Base-by-base conservation (phyloP, 2,329 filamentous ascomycete genomes). In the Fusarium napiforme region DNA sequence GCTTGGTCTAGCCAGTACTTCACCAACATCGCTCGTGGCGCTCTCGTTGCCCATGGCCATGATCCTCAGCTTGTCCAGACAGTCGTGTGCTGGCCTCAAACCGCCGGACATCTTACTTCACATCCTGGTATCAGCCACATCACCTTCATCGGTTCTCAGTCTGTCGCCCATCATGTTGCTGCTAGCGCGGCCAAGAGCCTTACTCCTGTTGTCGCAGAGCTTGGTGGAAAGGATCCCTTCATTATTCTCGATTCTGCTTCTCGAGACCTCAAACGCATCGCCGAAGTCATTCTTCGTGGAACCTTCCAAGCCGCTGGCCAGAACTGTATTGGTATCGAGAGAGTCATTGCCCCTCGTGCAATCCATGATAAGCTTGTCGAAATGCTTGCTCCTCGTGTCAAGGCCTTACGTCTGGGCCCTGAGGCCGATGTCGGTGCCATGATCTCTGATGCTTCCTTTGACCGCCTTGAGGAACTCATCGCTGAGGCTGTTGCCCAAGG, bases 311-410 rank as follows among this genome's bases (percentile, higher is more conserved):
- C 95, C 58, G 92, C 95, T 21, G 96, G 96, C 3, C 96, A 99
- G 82, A 99, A 99, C 84, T 99, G 96, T 83, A 96, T 99, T 79
- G 96, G 96, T 62, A 96, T 98, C 75, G 96, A 99, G 84, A 93
- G 96, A 63, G 92, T 98, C 79, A 92, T 98, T 75, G 94, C 93
- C 30, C 88, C 93, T 21, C 92, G 94, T 4, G 85, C 84, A n/a
- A 87, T 93, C 58, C 97, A 98, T 84, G 87, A 93, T 71, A 86
- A 86, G 63, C 88, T 99, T 28, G 84, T 97, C 59, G 82, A 86
- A 9, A 86, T 91, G 69, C 89, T 99, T 26, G 88, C 90, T 58
- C 92, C 93, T 16, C 91, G 93, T 69, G 93, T 98, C 74, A 87
- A 87, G 70, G 87, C 88, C 16, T 86, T 99, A 21, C 91, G 93